Percentiles rank a stretch among this genome's conserved stretches.
Conservation (phyloP, 2,329 filamentous ascomycete genomes). For the Pyrenochaeta sp. region DNA sequence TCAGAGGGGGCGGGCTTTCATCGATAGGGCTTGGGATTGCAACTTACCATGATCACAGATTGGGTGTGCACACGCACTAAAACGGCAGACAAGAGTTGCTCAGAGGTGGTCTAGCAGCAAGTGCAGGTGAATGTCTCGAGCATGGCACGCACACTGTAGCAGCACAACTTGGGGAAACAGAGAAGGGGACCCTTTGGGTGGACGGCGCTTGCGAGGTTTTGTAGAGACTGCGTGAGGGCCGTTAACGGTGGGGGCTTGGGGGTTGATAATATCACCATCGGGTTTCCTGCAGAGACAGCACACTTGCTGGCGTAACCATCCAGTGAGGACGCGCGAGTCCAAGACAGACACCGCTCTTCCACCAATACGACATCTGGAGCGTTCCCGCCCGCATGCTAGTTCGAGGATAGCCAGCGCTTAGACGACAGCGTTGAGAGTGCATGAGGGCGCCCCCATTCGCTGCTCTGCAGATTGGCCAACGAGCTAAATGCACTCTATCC, state of each 20-base stretch:
- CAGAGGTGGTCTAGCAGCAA: conserved; percentile 30
- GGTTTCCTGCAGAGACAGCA: conserved; percentile 44
- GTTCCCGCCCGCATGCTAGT: conserved; percentile 39
- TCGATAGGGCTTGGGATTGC: conserved; percentile 9
- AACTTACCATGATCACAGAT: conserved; percentile 48
- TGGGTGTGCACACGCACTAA: conserved; percentile 28
- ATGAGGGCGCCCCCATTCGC: conserved; percentile 40
- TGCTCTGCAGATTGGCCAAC: conserved; percentile 19
- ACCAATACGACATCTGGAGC: conserved; percentile 41
- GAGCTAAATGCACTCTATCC: conserved; percentile 36
- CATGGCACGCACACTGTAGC: conserved; percentile 44
- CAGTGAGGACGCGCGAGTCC: conserved; percentile 37
- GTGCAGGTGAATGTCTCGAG: conserved; percentile 28
- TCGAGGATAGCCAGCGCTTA: conserved; percentile 45
- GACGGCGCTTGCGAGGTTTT: conserved; percentile 54
- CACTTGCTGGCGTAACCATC: conserved; percentile 36
- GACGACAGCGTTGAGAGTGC: conserved; percentile 38
- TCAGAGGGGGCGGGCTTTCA: conserved; percentile 32
- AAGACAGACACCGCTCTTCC: conserved; percentile 25
- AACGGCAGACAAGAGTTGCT: conserved; percentile 21
- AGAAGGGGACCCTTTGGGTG: conserved; percentile 51
- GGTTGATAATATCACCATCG: conserved; percentile 40
- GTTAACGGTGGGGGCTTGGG: conserved; percentile 43
- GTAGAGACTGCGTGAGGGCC: conserved; percentile 48
- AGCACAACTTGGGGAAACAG: conserved; percentile 45